Base-by-base conservation (phyloP, 345 rosid genomes). In the Streptanthus diversifolius region DNA sequence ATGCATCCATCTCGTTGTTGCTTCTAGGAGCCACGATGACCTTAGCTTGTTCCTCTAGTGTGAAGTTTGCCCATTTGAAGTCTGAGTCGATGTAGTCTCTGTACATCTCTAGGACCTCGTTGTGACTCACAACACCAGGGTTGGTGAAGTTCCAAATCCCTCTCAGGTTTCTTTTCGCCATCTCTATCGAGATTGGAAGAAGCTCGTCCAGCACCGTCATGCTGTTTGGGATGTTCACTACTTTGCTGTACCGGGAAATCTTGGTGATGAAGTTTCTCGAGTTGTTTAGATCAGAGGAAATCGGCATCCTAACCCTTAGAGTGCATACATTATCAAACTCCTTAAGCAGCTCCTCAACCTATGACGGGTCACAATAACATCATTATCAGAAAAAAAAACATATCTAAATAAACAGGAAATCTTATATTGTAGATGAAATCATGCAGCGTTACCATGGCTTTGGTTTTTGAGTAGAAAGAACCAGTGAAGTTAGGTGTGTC, bases 381-480 rank as follows among this genome's bases (percentile, higher is more conserved):
- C 49, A 47, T 7, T 59, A 21, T 35, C n/a, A 47, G 4, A 45
- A 32, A 25, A 36, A 36, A 10, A 15, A 36, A 68, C 48, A 45
- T 48, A 45, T 7, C 10, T 47, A 47, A 37, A 30, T 12, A 17
- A 37, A 44, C 40, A 71, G n/a, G 11, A 37, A 60, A 25, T 32
- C 17, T 60, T 24, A 4, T 36, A 15, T 48, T 5, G 27, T 36
- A 60, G 15, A 48, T 60, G 51, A 71, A 14, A 58, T 70, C 13
- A 57, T 70, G 57, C 21, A 32, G 47, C 2, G 1, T 59, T 78
- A 86, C 93, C 91, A 85, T 83, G 66, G 93, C 88, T 79, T 88
- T 84, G 71, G 91, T 86, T 81, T 86, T 88, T 3, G 93, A 88
- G 69, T 88, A 86, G 77, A 81, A 88, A 51, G 91, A 86, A 70